These are phyloP conservation scores for Colletotrichum sp. DNA, from an alignment of 2,329 filamentous ascomycete genomes.

Conservation along the genomic window DNA sequence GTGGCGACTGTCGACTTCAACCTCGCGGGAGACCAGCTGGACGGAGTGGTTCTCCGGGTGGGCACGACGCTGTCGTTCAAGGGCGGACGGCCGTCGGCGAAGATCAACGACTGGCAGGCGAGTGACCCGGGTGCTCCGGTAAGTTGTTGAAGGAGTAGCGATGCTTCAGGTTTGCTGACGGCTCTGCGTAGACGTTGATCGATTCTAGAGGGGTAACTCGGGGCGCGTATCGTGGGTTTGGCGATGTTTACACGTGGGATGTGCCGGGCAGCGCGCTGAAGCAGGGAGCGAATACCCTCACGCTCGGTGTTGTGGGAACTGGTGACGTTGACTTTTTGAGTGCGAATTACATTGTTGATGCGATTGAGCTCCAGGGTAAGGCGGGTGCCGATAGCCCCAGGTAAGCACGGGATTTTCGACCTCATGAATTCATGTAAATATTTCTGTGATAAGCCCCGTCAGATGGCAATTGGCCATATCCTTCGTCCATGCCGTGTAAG, in stretches of 20 bases:
- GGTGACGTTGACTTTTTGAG: constrained; percentile 51
- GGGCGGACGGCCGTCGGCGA: constrained; percentile 55
- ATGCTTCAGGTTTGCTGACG: constrained; percentile 34
- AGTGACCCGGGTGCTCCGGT: constrained; percentile 32
- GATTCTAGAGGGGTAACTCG: constrained; percentile 62
- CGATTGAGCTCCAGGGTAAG: constrained; percentile 13
- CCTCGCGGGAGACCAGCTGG: constrained; percentile 43
- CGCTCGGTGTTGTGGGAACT: constrained; percentile 56
- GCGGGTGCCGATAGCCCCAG: not conserved
- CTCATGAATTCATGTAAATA: too few relatives aligned
- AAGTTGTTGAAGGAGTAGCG: constrained; percentile 37
- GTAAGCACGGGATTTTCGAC: too few relatives aligned
- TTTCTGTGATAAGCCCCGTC: not conserved
- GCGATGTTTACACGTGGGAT: constrained; percentile 59
- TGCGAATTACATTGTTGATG: constrained; percentile 41
- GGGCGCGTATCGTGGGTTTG: constrained; percentile 61
- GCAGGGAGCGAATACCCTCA: constrained; percentile 58
- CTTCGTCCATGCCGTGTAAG: not conserved
- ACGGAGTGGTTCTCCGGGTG: constrained; percentile 55
- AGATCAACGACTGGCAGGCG: constrained; percentile 34
- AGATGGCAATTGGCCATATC: not conserved
- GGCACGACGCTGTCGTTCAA: constrained; percentile 63
- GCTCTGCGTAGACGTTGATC: constrained; percentile 36
- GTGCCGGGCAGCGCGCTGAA: constrained; percentile 56
- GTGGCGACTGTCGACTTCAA: constrained; percentile 56